Conservation (phyloP, 768 basidiomycete genomes). For the Pisolithus marmoratus region DNA sequence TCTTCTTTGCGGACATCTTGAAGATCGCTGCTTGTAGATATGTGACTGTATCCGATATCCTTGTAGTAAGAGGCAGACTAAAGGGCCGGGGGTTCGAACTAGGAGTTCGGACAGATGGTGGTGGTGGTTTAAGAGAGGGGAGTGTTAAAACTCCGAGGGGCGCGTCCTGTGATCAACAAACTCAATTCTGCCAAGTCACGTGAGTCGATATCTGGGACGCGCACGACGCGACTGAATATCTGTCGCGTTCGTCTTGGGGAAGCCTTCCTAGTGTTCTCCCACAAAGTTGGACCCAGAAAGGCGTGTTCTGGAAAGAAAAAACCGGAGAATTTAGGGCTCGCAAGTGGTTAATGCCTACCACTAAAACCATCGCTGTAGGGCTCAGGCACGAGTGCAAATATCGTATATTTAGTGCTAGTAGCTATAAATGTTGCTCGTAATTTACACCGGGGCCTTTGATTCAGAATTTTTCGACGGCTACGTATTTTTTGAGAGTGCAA, state of each 20-base stretch:
- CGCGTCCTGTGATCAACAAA: conserved; percentile 36
- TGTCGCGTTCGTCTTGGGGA: conserved; percentile 3
- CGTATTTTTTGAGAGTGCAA: conserved; percentile 20
- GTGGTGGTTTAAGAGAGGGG: conserved; percentile 43
- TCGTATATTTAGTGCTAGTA: conserved; percentile 11
- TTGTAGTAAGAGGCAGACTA: conserved; percentile 10
- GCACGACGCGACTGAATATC: conserved; percentile 11
- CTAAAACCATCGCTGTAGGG: conserved; percentile 13
- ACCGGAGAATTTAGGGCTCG: conserved; percentile 13
- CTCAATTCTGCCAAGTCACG: conserved; percentile 35
- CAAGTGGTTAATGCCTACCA: not conserved
- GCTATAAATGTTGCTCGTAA: conserved; percentile 11
- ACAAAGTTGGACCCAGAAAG: conserved; percentile 2
- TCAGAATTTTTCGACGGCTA: conserved; percentile 24
- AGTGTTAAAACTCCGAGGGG: conserved; percentile 37
- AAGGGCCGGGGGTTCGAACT: conserved; percentile 10
- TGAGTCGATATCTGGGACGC: conserved; percentile 31
- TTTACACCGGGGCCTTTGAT: conserved; percentile 15
- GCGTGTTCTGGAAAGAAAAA: conserved; percentile 10
- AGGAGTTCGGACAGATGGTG: conserved; percentile 31
- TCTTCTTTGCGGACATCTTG: conserved; percentile 39
- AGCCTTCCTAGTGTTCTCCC: not conserved
- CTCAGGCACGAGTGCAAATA: conserved; percentile 14
- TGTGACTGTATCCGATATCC: conserved; percentile 13
- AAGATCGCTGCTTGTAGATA: conserved; percentile 5